These are phyloP conservation scores for Hypoxylon perforatum DNA, from an alignment of 495 filamentous ascomycete species.

Conservation along the genomic window DNA sequence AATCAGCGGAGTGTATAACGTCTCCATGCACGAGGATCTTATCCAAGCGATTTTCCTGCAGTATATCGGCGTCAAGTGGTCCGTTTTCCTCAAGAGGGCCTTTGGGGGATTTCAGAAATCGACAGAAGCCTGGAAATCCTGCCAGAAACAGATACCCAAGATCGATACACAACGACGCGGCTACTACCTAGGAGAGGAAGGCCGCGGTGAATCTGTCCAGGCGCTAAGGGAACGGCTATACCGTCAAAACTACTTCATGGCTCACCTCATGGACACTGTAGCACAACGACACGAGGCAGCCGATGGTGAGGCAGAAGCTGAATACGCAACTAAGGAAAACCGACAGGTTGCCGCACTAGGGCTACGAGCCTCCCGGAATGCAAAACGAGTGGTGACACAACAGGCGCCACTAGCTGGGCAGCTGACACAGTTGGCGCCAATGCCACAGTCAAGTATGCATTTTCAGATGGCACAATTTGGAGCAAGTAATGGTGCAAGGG, in stretches of 20 bases:
- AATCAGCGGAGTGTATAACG: conserved; percentile 68
- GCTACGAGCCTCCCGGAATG: no score
- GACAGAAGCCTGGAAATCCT: conserved; percentile 57
- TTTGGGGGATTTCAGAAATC: conserved; percentile 57
- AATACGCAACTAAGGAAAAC: conserved; percentile 36
- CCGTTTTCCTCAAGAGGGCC: conserved; percentile 62
- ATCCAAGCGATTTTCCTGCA: conserved; percentile 73
- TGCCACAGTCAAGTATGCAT: no score
- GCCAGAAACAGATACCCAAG: conserved; percentile 52
- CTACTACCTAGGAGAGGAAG: conserved; percentile 55
- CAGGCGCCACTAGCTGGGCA: no score
- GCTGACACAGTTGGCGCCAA: no score
- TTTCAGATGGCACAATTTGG: no score
- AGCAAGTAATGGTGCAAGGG: no score
- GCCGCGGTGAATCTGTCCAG: conserved; percentile 44
- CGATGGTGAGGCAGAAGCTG: conserved; percentile 56
- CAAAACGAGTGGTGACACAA: no score
- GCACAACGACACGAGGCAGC: conserved; percentile 36
- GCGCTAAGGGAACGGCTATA: conserved; percentile 53
- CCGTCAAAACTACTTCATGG: conserved; percentile 64
- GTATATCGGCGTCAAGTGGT: conserved; percentile 71
- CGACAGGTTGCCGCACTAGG: no score
- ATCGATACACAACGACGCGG: conserved; percentile 58
- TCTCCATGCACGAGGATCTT: conserved; percentile 75
- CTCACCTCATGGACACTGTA: conserved; percentile 52